Conservation (phyloP, 768 basidiomycete species). For the Chalciporus pseudorubinellus region DNA sequence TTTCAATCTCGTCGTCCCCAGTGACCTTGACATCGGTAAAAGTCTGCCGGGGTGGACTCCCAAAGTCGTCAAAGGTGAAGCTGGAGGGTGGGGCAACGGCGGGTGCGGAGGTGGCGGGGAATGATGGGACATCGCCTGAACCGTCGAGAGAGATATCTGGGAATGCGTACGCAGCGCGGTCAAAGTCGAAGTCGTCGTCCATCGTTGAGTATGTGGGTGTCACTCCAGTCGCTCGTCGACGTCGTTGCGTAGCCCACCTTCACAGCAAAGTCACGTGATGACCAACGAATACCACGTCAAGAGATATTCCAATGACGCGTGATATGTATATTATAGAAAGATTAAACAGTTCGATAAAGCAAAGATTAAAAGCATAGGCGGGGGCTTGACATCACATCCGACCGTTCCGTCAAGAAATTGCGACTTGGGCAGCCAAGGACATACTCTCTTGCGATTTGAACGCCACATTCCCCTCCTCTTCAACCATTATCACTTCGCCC, state of each 20-base stretch:
- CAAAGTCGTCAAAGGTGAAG: slow-evolving; percentile 72
- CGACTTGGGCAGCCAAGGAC: no score
- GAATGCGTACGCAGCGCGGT: slow-evolving; percentile 77
- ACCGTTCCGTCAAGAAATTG: not conserved
- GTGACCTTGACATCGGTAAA: slow-evolving; percentile 72
- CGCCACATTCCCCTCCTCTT: not conserved
- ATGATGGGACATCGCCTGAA: slow-evolving; percentile 48
- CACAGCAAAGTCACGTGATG: slow-evolving; percentile 9
- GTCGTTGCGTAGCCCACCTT: not conserved
- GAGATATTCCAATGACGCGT: no score
- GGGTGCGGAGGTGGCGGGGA: slow-evolving; percentile 31
- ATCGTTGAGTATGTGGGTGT: slow-evolving; percentile 3
- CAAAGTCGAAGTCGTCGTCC: slow-evolving; percentile 68
- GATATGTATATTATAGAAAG: not conserved
- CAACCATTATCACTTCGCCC: not conserved
- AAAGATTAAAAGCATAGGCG: not conserved
- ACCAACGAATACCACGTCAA: not conserved
- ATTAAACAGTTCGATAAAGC: not conserved
- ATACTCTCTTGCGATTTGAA: no score
- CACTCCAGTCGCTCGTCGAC: not conserved
- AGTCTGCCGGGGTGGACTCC: slow-evolving; percentile 39
- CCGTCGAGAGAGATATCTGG: slow-evolving; percentile 82
- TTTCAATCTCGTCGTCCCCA: slow-evolving; percentile 80
- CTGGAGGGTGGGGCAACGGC: slow-evolving; percentile 36
- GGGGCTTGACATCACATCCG: not conserved